phyloP scores from a whole-genome alignment of 371 early-diverging fungal genomes.

The Rhizopus microsporus region DNA sequence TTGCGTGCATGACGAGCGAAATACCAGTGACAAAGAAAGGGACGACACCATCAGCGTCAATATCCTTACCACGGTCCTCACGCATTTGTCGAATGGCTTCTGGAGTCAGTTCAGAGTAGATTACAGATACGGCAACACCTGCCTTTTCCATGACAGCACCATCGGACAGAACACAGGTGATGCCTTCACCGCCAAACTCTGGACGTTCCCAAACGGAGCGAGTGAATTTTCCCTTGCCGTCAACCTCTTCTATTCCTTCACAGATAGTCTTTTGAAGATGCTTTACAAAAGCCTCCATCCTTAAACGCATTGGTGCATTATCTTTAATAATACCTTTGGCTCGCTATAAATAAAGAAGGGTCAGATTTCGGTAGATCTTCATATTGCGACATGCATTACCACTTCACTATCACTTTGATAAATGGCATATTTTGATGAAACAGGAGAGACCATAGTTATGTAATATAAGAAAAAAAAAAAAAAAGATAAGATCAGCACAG shows the following conservation, averaged over 20 bases:
- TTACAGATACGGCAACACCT: conserved; percentile 85
- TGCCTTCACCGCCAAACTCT: conserved; percentile 87
- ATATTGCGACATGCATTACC: conserved; percentile 7
- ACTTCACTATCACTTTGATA: conserved; percentile 24
- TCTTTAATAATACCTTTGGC: conserved; percentile 21
- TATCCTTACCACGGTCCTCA: conserved; percentile 61
- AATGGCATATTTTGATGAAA: conserved; percentile 26
- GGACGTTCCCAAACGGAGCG: conserved; percentile 80
- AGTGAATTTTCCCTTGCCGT: conserved; percentile 67
- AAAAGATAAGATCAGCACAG: background rate
- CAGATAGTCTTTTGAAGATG: conserved; percentile 75
- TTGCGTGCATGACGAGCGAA: conserved; percentile 91
- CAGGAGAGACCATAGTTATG: conserved; percentile 18
- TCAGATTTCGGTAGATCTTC: background rate
- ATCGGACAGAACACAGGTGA: conserved; percentile 89
- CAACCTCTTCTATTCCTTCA: conserved; percentile 57
- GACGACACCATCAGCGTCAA: conserved; percentile 48
- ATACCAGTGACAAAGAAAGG: conserved; percentile 92
- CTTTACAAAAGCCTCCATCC: conserved; percentile 81
- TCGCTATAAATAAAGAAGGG: conserved; percentile 14
- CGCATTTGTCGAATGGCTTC: conserved; percentile 83
- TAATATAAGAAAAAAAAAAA: background rate
- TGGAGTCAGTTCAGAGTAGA: conserved; percentile 73
- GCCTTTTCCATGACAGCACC: conserved; percentile 95
- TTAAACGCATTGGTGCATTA: conserved; percentile 71